phyloP scores from a whole-genome alignment of 2,329 filamentous ascomycete species.

The Fusarium sp. region DNA sequence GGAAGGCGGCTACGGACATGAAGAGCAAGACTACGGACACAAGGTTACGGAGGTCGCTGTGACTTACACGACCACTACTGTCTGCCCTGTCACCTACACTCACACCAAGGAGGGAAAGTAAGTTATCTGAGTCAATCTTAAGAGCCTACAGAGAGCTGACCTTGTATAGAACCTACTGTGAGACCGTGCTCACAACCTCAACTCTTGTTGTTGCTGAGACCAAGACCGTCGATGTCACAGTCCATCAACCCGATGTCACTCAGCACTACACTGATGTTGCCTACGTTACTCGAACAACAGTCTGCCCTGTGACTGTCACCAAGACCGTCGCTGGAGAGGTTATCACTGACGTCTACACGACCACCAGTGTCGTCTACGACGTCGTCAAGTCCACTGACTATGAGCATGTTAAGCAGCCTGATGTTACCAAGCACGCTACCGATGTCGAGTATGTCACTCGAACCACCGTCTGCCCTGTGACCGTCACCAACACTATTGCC shows the following conservation, averaged over 20 bases:
- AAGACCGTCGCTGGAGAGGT: conserved; percentile 50
- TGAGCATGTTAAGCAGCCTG: conserved; percentile 55
- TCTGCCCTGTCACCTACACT: conserved; percentile 61
- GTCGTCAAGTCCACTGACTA: conserved; percentile 50
- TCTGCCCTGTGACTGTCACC: conserved; percentile 59
- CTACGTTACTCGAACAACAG: conserved; percentile 58
- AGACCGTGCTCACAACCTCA: conserved; percentile 59
- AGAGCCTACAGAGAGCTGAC: conserved; percentile 27
- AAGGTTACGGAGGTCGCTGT: conserved; percentile 41
- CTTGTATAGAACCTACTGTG: conserved; percentile 54
- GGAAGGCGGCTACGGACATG: conserved; percentile 18
- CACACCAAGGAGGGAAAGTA: conserved; percentile 56
- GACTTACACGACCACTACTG: conserved; percentile 59
- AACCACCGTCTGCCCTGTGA: conserved; percentile 60
- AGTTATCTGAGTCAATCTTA: conserved; percentile 40
- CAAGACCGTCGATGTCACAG: conserved; percentile 54
- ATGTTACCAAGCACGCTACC: conserved; percentile 50
- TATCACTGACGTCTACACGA: conserved; percentile 47
- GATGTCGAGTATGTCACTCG: conserved; percentile 57
- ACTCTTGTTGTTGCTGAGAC: conserved; percentile 59
- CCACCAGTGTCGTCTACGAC: conserved; percentile 48
- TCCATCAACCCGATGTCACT: conserved; percentile 52
- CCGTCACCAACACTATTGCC: conserved; percentile 52
- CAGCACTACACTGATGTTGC: conserved; percentile 51
- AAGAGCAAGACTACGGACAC: conserved; percentile 12